Conservation (phyloP, 2,329 filamentous ascomycete species). For the Apiospora rasikravindrae region DNA sequence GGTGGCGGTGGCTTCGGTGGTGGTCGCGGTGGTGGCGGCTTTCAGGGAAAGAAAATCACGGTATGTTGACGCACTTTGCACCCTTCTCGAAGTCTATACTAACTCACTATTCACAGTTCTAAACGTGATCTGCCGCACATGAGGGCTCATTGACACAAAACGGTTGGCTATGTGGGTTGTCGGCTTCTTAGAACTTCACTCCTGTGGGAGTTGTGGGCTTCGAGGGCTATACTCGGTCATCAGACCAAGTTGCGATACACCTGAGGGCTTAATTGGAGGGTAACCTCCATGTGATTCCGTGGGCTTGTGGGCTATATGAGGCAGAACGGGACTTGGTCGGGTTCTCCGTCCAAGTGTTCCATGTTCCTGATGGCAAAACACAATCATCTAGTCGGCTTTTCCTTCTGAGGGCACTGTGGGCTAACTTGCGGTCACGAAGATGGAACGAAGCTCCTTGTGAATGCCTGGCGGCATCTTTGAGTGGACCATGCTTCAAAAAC, state of each 20-base stretch:
- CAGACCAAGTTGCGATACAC: conserved; percentile 53
- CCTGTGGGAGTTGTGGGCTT: conserved; percentile 54
- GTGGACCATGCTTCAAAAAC: conserved; percentile 40
- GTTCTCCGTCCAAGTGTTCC: conserved; percentile 26
- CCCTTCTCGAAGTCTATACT: not conserved
- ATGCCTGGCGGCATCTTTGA: conserved; percentile 33
- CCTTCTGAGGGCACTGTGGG: conserved; percentile 42
- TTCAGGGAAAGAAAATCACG: conserved; percentile 81
- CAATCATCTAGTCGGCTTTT: conserved; percentile 34
- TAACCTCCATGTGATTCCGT: conserved; percentile 39
- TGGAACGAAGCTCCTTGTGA: conserved; percentile 41
- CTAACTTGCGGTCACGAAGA: conserved; percentile 33
- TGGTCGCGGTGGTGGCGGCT: conserved; percentile 51
- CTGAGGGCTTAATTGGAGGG: conserved; percentile 57
- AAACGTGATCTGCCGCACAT: conserved; percentile 37
- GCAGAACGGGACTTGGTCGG: conserved; percentile 25
- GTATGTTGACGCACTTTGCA: not conserved
- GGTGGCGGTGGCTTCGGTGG: conserved; percentile 45
- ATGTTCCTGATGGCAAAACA: conserved; percentile 20
- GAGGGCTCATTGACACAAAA: conserved; percentile 52
- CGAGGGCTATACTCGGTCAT: conserved; percentile 52
- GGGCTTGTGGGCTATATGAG: conserved; percentile 27
- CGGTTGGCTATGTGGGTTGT: conserved; percentile 63
- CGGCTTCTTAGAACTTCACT: conserved; percentile 53
- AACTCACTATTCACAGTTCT: not conserved